phyloP scores from a whole-genome alignment of 192 early-diverging fungal genomes.

The Coemansia sp. region DNA sequence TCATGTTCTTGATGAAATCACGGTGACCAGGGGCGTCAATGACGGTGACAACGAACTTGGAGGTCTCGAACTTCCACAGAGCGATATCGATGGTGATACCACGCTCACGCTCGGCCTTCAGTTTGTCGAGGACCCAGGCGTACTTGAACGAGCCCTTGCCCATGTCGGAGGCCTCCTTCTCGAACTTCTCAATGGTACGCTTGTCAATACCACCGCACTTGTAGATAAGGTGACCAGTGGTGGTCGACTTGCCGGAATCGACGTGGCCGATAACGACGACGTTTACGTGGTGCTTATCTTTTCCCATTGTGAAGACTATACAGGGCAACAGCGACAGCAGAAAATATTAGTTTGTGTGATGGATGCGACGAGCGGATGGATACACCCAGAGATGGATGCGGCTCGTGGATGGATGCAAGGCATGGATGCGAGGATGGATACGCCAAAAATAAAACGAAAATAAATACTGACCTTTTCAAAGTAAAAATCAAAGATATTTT shows the following conservation, averaged over 20 bases:
- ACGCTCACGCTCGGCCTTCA: slow-evolving; percentile 99
- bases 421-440: neutral
- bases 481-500: slow-evolving; percentile 20
- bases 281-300: slow-evolving; percentile 91
- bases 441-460: neutral
- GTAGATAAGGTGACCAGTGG: slow-evolving; percentile 99
- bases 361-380: neutral
- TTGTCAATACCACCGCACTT: slow-evolving; percentile 99
- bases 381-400: slow-evolving; percentile 6
- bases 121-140: slow-evolving; percentile 99
- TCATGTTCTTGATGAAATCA: slow-evolving; percentile 99
- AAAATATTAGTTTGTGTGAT: slow-evolving; percentile 12
- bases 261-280: slow-evolving; percentile 99
- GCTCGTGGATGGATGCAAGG: slow-evolving; percentile 3
- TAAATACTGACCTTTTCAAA: slow-evolving; percentile 41
- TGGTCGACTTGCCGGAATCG: slow-evolving; percentile 99
- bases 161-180: slow-evolving; percentile 97
- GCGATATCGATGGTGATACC: slow-evolving; percentile 99
- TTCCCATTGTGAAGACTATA: slow-evolving; percentile 62
- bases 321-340: neutral
- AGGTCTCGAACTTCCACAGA: slow-evolving; percentile 95
- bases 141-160: slow-evolving; percentile 99
- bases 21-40: slow-evolving; percentile 99
- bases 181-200: slow-evolving; percentile 99
- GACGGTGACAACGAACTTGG: slow-evolving; percentile 96